Percentiles rank a stretch among this genome's conserved stretches.
These are phyloP conservation scores for Zea luxurians DNA, from an alignment of 176 grass and related monocot genomes.

Conservation along the genomic window DNA sequence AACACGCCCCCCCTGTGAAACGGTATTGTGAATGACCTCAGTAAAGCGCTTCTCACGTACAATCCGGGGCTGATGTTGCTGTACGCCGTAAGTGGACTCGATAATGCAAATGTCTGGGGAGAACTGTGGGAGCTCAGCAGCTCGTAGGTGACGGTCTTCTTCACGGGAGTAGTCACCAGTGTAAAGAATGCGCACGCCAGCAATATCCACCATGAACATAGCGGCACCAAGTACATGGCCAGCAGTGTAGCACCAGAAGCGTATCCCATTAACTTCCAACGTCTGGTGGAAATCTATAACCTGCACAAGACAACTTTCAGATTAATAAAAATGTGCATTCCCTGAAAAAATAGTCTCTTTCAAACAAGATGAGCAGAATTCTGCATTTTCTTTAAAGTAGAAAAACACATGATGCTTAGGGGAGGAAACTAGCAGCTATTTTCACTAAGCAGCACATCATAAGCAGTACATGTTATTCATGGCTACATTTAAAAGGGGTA, in stretches of 20 bases:
- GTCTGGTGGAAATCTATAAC: slow-evolving; percentile 99
- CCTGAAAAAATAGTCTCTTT: not conserved
- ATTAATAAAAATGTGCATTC: slow-evolving; percentile 13
- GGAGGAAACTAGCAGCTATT: not conserved
- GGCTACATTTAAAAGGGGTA: too few species aligned
- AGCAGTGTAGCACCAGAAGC: slow-evolving; percentile 99
- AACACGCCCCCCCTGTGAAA: slow-evolving; percentile 76
- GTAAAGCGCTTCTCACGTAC: slow-evolving; percentile 90
- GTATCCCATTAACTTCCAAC: slow-evolving; percentile 90
- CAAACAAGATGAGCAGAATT: too few species aligned
- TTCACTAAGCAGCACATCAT: not conserved
- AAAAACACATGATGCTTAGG: too few species aligned
- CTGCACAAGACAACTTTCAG: slow-evolving; percentile 36
- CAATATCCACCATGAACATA: slow-evolving; percentile 99
- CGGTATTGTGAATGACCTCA: slow-evolving; percentile 76
- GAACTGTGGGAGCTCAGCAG: slow-evolving; percentile 84
- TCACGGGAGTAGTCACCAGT: slow-evolving; percentile 94
- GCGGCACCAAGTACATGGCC: slow-evolving; percentile 93
- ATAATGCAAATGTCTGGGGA: slow-evolving; percentile 93
- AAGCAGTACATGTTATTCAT: not conserved
- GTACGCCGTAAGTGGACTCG: slow-evolving; percentile 87
- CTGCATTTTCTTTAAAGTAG: too few species aligned
- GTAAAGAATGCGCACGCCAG: slow-evolving; percentile 84
- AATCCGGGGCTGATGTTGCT: slow-evolving; percentile 74
- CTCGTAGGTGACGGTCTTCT: slow-evolving; percentile 83